Percentiles rank a stretch among this genome's conserved stretches.
These are phyloP conservation scores for Colletotrichum sp. DNA, from an alignment of 2,329 filamentous ascomycete genomes.

Conservation along the genomic window DNA sequence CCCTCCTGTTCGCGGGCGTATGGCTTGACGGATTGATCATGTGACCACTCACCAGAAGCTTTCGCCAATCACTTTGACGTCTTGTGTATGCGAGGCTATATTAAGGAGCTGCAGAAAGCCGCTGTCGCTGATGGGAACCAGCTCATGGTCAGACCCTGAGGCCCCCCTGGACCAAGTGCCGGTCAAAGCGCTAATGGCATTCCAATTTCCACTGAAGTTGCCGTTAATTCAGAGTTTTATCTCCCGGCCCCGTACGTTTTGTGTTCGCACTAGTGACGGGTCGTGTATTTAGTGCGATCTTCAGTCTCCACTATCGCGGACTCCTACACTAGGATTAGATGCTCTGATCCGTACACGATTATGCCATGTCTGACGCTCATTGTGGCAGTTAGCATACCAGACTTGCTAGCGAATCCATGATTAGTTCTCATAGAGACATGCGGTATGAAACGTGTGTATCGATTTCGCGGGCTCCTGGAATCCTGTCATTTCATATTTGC, in stretches of 20 bases:
- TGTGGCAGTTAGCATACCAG: neutral
- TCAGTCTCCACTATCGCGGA: neutral
- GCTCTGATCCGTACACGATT: neutral
- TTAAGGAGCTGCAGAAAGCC: neutral
- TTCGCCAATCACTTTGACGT: neutral
- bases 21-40: neutral
- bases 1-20: neutral
- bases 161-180: neutral
- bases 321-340: neutral
- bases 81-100: neutral
- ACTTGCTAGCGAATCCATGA: fast-evolving
- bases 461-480: neutral
- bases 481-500: neutral
- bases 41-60: neutral
- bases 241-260: neutral
- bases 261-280: neutral
- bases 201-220: neutral
- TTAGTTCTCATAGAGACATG: neutral
- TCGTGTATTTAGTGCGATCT: neutral
- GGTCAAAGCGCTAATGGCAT: neutral
- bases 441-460: neutral
- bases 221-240: neutral
- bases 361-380: neutral
- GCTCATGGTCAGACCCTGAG: neutral
- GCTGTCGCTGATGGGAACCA: neutral